Evolutionary conservation across 1,284 basidiomycete genomes (phyloP), one percentile per base, ranked within the genome.

Genomic region (Polyporus tsugae): DNA sequence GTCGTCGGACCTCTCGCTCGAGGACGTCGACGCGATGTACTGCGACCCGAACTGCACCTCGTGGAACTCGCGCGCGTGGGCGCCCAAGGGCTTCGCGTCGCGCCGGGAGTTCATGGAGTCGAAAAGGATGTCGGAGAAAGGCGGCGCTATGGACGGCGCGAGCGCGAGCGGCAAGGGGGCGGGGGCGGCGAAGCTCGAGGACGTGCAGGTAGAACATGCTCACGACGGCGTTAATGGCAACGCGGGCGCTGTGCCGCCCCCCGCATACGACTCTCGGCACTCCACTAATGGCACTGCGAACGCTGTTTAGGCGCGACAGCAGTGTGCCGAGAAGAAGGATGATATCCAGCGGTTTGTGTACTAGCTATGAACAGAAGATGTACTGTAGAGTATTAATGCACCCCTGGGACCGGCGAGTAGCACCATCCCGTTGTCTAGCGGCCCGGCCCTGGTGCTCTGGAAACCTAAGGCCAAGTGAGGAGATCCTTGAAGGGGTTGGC

Each of bases 1-100:
- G 76, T 89, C 89, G 15, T 86, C 88, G 7, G 86, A 89, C 72
- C 83, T 94, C 63, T 87, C 88, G 11, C 84, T 94, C 39, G 93
- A 94, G 80, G 84, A 81, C 69, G 90, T 94, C 61, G 89, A 94
- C 77, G 81, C 83, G 73, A 93, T 94, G 92, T 94, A 93, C 82
- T 87, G 87, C 76, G 91, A 93, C 78, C 86, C 87, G 9, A 76
- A 78, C 3, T 88, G 87, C 81, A 91, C 87, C 77, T 87, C 92
- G 6, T 92, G 90, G 91, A 91, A 83, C 36, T 91, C 89, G 17
- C 74, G 83, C 44, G 65, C 66, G 4, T 90, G 88, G 89, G 86
- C 84, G 2, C 88, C 88, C 15, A 78, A 81, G 9, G 88, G 88
- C 17, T 89, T 85, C 74, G 59, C 70, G 7, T 78, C 77, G 17